Evolutionary conservation across 192 early-diverging fungal genomes (phyloP), one percentile per base, ranked within the genome.

Genomic region (Backusella macrospora): DNA sequence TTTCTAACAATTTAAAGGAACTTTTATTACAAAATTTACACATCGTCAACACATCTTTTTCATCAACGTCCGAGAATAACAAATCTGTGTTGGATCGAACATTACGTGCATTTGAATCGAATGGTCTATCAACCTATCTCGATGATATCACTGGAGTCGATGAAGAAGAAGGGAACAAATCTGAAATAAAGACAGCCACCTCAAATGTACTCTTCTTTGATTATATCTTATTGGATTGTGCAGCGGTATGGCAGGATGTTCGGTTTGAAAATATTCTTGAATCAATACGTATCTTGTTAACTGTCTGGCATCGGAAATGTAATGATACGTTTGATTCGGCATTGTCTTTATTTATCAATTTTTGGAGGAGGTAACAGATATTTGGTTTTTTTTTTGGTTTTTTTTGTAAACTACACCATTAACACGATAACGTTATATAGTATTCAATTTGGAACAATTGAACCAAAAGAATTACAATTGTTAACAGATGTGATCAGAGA

Each of bases 251-350:
- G 73, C 34, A 64, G 8, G 6, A 0, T 7, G 12, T 52, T 15
- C 23, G 18, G 18, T 39, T 34, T 37, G 39, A 74, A 55, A 40
- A 67, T 52, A 29, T 16, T 18, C 16, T 65, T 4, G 16, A 37
- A 3, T 34, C 40, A 52, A 26, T 67, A 26, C 37, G 49, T 1
- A 40, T 67, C 12, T 47, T 74, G 16, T 67, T 23, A 6, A 65
- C 37, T 13, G 21, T 47, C 26, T 74, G 73, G 73, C 18, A 64
- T 15, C 21, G 66, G 21, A 49, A 62, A 15, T 74, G 73, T 23
- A 52, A 18, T 37, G 73, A 74, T 67, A 23, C 52, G 5, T 65
- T 74, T 67, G 65, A 74, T 67, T 18, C 38, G 26, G 39, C 29
- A 15, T 46, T 74, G 1, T 12, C 39, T 38, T 18, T 74, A n/a